Evolutionary conservation across 257 asterid species (phyloP), one percentile per base, ranked within the genome.

Genomic region (Thymus quinquecostatus): DNA sequence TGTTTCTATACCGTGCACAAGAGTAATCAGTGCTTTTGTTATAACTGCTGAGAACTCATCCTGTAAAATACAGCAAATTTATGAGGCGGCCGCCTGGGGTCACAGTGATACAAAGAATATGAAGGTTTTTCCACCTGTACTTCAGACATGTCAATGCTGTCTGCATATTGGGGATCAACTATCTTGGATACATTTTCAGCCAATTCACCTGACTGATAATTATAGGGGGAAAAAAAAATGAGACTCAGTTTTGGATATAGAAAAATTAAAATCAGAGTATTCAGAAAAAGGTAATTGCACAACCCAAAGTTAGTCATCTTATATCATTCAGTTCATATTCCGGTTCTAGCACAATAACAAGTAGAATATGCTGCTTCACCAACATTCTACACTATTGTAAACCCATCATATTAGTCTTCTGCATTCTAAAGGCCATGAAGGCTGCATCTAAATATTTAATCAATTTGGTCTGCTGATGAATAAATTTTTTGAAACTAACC

Each of bases 41-140:
- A 92, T 89, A 60, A 92, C 96, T 66, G 97, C 98, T 43, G 99
- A 91, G 89, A 89, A 92, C 82, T 95, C 99, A 75, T 92, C 99
- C 98, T 95, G 91, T 85, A 88, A 5, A 59, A 72, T 49, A 69
- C 65, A 69, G 59, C 48, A 67, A 54, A 10, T 6, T 47, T 63
- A 68, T 53, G 74, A 75, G 61, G 51, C 30, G 64, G 9, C 33
- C 48, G 32, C 12, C 10, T 13, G 61, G 64, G 75, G 28, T 38
- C 9, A 8, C 44, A 50, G 61, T 38, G 60, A 30, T 74, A 50
- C 60, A 51, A 45, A 59, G 29, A 14, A 72, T 41, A 59, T 78
- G 73, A 54, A 70, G 61, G 41, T 40, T 65, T 66, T n/a, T 50
- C 50, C 78, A 95, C 98, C 98, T 95, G 99, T 73, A 92, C 99